These are phyloP conservation scores for Sungouiella thailandica DNA, from an alignment of 805 yeast genomes.

Conservation along the genomic window DNA sequence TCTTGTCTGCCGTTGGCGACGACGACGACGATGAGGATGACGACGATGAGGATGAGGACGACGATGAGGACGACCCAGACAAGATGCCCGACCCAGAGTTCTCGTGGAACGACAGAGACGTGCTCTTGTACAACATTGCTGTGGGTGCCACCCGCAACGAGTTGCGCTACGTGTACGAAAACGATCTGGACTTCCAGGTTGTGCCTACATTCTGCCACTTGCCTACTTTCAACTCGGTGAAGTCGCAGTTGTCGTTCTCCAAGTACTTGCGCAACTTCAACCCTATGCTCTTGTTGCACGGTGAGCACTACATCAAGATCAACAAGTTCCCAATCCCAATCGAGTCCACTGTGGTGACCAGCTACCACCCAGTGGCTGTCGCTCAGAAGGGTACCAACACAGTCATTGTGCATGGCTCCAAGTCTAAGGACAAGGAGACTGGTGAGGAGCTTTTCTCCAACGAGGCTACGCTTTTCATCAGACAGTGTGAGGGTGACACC, in stretches of 20 bases:
- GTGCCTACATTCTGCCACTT: slow-evolving; percentile 88
- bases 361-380: slow-evolving; percentile 64
- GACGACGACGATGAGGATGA: slow-evolving; percentile 29
- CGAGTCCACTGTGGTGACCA: slow-evolving; percentile 57
- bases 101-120: slow-evolving; percentile 60
- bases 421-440: slow-evolving; percentile 60
- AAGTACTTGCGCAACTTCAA: slow-evolving; percentile 73
- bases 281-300: slow-evolving; percentile 86
- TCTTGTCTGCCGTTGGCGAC: slow-evolving; percentile 58
- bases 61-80: slow-evolving; percentile 28
- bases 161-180: slow-evolving; percentile 75
- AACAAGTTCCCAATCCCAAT: slow-evolving; percentile 76
- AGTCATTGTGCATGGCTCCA: slow-evolving; percentile 65
- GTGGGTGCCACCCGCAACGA: slow-evolving; percentile 80
- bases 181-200: slow-evolving; percentile 70
- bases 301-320: slow-evolving; percentile 86
- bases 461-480: slow-evolving; percentile 78
- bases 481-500: slow-evolving; percentile 63
- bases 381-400: slow-evolving; percentile 86
- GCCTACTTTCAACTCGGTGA: slow-evolving; percentile 67
- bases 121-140: slow-evolving; percentile 82
- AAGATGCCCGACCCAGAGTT: slow-evolving; percentile 44
- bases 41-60: slow-evolving; percentile 37
- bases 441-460: slow-evolving; percentile 73
- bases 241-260: slow-evolving; percentile 53